Conservation (phyloP, 441 rosid genomes). For the Raphanus hybrid region DNA sequence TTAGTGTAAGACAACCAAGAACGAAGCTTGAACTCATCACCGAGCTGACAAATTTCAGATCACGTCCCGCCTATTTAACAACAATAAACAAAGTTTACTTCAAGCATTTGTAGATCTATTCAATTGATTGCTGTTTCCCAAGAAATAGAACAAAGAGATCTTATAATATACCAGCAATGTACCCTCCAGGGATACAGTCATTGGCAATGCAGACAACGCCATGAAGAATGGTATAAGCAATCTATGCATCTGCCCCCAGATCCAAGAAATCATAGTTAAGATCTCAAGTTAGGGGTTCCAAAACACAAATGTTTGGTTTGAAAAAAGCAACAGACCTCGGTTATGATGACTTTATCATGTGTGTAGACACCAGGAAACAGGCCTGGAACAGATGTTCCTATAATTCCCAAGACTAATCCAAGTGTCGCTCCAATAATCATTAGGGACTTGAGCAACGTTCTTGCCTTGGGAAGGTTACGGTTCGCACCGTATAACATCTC, state of each 20-base stretch:
- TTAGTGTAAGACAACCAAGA: slow-evolving; percentile 62
- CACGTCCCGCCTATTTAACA: slow-evolving; percentile 84
- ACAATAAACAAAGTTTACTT: slow-evolving; percentile 9
- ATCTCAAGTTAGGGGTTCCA: background rate
- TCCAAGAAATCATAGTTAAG: background rate
- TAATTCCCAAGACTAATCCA: slow-evolving; percentile 65
- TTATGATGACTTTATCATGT: slow-evolving; percentile 62
- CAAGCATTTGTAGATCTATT: background rate
- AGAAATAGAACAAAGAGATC: too few species aligned
- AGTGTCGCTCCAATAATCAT: slow-evolving; percentile 72
- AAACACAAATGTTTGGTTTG: slow-evolving; percentile 4
- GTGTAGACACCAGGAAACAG: slow-evolving; percentile 81
- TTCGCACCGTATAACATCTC: slow-evolving; percentile 75
- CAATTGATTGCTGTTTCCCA: background rate
- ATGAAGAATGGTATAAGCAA: slow-evolving; percentile 73
- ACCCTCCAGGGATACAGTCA: slow-evolving; percentile 87
- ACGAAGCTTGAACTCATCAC: slow-evolving; percentile 79
- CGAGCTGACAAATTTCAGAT: slow-evolving; percentile 75
- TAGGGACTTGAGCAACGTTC: slow-evolving; percentile 82
- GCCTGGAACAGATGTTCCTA: slow-evolving; percentile 76
- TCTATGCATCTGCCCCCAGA: slow-evolving; percentile 78
- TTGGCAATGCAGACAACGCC: slow-evolving; percentile 69
- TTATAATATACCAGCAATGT: slow-evolving; percentile 68
- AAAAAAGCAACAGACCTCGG: slow-evolving; percentile 50
- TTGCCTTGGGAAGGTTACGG: slow-evolving; percentile 71